Conservation (phyloP, 805 yeast genomes). For the Candida sphagnicola region DNA sequence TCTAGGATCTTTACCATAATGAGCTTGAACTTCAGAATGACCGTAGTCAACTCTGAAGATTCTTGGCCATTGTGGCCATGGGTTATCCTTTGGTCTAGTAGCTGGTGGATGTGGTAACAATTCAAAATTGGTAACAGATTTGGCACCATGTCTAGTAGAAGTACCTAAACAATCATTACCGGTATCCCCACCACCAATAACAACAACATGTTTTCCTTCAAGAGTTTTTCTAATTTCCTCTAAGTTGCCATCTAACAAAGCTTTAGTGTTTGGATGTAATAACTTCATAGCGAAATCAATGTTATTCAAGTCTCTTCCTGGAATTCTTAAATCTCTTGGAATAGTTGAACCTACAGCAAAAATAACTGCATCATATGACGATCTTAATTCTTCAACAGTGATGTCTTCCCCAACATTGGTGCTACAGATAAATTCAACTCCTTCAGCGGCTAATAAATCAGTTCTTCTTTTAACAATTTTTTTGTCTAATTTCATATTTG, state of each 20-base stretch:
- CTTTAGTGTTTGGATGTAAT: slow-evolving; percentile 80
- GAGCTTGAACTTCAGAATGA: slow-evolving; percentile 90
- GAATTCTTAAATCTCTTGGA: slow-evolving; percentile 91
- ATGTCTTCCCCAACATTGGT: slow-evolving; percentile 84
- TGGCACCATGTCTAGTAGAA: slow-evolving; percentile 94
- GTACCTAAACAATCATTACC: slow-evolving; percentile 99
- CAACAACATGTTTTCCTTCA: slow-evolving; percentile 87
- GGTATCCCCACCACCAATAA: slow-evolving; percentile 99
- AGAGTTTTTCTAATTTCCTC: slow-evolving; percentile 69
- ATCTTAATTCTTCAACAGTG: slow-evolving; percentile 63
- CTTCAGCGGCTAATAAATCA: slow-evolving; percentile 86
- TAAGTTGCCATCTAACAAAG: slow-evolving; percentile 75
- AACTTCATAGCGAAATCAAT: slow-evolving; percentile 94
- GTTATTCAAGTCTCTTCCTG: slow-evolving; percentile 87
- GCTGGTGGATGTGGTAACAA: slow-evolving; percentile 88
- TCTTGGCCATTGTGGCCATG: slow-evolving; percentile 99
- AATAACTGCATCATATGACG: slow-evolving; percentile 74
- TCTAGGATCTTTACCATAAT: slow-evolving; percentile 96
- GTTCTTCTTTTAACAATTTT: slow-evolving; percentile 89
- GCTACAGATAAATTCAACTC: slow-evolving; percentile 71
- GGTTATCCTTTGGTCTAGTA: slow-evolving; percentile 86
- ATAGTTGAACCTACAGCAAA: slow-evolving; percentile 94
- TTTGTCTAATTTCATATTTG: slow-evolving; percentile 97
- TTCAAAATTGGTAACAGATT: slow-evolving; percentile 90
- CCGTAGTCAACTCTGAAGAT: slow-evolving; percentile 97